Evolutionary conservation across 2,329 filamentous ascomycete species (phyloP).

Genomic region (Aspergillus fumigatus): DNA sequence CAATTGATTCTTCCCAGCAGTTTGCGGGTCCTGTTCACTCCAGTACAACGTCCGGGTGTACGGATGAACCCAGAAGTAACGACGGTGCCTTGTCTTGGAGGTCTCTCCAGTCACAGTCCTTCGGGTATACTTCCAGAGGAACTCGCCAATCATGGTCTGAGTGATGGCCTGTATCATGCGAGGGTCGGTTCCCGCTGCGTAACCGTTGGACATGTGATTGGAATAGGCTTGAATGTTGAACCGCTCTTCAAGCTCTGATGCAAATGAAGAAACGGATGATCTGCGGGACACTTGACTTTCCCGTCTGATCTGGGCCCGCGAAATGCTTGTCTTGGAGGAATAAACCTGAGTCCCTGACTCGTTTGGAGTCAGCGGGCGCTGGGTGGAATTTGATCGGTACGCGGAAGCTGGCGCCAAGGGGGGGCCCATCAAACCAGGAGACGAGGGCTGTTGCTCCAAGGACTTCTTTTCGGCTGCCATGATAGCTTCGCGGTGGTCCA

Average conservation of each 20-base stretch:
- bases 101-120: constrained; percentile 85
- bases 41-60: constrained; percentile 96
- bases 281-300: constrained; percentile 54
- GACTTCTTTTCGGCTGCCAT: constrained; percentile 66
- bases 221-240: constrained; percentile 70
- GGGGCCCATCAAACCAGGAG: constrained; percentile 66
- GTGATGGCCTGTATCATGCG: constrained; percentile 99
- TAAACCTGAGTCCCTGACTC: constrained; percentile 44
- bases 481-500: constrained; percentile 79
- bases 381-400: constrained; percentile 46
- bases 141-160: constrained; percentile 99
- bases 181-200: constrained; percentile 75
- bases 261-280: constrained; percentile 92
- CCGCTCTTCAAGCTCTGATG: constrained; percentile 83
- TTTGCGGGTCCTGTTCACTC: constrained; percentile 84
- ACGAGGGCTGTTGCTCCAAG: constrained; percentile 40
- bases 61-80: constrained; percentile 99
- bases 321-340: constrained; percentile 48
- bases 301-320: constrained; percentile 52
- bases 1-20: constrained; percentile 71
- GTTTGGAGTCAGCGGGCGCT: constrained; percentile 59
- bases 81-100: constrained; percentile 82
- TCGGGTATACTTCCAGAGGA: constrained; percentile 97
- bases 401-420: constrained; percentile 79
- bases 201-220: constrained; percentile 48